Conservation (phyloP, 352 stramenopile genomes). For the Phytophthora ramorum region DNA sequence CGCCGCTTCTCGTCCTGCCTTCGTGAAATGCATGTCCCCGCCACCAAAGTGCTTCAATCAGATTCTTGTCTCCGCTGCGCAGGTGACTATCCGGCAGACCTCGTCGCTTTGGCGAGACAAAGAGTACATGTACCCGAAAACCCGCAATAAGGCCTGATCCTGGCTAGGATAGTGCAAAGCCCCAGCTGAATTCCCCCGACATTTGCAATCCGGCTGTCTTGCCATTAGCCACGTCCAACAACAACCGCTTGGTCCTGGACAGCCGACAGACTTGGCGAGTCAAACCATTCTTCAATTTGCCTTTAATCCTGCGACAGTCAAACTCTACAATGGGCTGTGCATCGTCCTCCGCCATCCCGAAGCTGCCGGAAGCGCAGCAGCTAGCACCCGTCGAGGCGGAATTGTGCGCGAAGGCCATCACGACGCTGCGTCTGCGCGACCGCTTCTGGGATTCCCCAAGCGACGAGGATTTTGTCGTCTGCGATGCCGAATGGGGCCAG, state of each 20-base stretch:
- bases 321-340: slow-evolving; percentile 38
- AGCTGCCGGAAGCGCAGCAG: slow-evolving; percentile 27
- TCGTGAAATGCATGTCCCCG: not conserved
- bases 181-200: slow-evolving; percentile 17
- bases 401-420: slow-evolving; percentile 37
- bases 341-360: slow-evolving; percentile 37
- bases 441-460: slow-evolving; percentile 37
- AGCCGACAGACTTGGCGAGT: not conserved
- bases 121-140: not conserved
- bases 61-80: slow-evolving; percentile 11
- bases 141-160: no score
- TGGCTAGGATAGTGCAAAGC: slow-evolving; percentile 15
- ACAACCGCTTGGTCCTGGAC: not conserved
- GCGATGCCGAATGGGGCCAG: slow-evolving; percentile 35
- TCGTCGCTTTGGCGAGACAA: not conserved
- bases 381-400: slow-evolving; percentile 27
- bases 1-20: not conserved
- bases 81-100: slow-evolving; percentile 20
- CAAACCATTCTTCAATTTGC: slow-evolving; percentile 35
- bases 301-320: not conserved
- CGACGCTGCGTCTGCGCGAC: slow-evolving; percentile 46
- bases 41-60: slow-evolving; percentile 4
- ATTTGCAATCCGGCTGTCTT: slow-evolving; percentile 20
- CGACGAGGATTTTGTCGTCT: slow-evolving; percentile 46
- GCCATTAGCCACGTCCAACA: slow-evolving; percentile 5